Percentiles rank a stretch among this genome's conserved stretches.
These are phyloP conservation scores for Calonectria pseudoturangicola DNA, from an alignment of 2,329 filamentous ascomycete species.

Conservation along the genomic window DNA sequence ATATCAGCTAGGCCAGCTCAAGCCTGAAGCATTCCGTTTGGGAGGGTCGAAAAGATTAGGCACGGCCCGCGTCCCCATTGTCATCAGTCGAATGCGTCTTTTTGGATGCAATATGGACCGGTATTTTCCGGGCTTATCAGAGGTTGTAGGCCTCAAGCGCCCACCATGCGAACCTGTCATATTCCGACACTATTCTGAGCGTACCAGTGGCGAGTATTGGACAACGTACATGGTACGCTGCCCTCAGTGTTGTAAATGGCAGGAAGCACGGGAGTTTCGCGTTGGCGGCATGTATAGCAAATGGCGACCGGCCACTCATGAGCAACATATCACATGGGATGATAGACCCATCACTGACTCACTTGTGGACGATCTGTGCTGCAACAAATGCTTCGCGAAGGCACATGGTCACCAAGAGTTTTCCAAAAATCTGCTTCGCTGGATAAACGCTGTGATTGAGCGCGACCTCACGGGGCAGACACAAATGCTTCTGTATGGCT, in stretches of 20 bases:
- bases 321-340: not conserved
- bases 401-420: not conserved
- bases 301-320: not conserved
- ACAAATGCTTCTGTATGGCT: not conserved
- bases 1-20: not conserved
- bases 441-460: not conserved
- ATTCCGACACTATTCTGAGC: not conserved
- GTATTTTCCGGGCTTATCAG: not conserved
- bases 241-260: not conserved
- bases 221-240: not conserved
- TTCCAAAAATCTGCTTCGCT: not conserved
- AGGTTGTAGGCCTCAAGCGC: not conserved
- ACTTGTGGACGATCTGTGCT: not conserved
- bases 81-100: not conserved
- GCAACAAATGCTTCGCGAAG: not conserved
- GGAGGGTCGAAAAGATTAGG: not conserved
- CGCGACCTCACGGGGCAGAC: not conserved
- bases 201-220: not conserved
- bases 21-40: not conserved
- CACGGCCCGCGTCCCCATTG: not conserved
- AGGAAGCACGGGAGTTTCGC: not conserved
- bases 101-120: not conserved
- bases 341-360: not conserved
- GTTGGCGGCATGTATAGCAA: not conserved
- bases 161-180: not conserved